Conservation (phyloP, 2,329 filamentous ascomycete species). For the Eurotiales sp. region DNA sequence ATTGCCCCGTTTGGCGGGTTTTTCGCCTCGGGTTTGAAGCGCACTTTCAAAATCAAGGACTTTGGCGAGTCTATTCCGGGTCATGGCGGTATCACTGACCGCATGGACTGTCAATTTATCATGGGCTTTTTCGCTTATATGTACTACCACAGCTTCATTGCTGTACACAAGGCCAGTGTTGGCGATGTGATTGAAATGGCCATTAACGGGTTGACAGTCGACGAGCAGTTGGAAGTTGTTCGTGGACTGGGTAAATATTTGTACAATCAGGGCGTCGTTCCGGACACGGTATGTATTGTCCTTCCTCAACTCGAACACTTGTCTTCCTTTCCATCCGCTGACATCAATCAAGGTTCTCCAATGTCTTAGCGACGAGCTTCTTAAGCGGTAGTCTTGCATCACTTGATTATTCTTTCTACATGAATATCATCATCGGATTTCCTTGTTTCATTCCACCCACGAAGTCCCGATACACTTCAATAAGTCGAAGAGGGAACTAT, state of each 20-base stretch:
- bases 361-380: slow-evolving; percentile 36
- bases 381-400: slow-evolving; percentile 20
- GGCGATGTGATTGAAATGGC: slow-evolving; percentile 86
- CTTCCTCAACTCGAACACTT: neutral
- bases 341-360: slow-evolving; percentile 28
- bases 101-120: slow-evolving; percentile 99
- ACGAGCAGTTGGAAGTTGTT: slow-evolving; percentile 82
- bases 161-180: slow-evolving; percentile 77
- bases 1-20: slow-evolving; percentile 98
- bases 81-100: slow-evolving; percentile 95
- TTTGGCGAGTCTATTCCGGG: slow-evolving; percentile 98
- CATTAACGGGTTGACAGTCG: slow-evolving; percentile 79
- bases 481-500: too few relatives aligned
- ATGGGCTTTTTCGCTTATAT: slow-evolving; percentile 99
- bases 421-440: neutral
- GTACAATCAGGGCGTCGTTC: slow-evolving; percentile 59
- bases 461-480: neutral
- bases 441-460: neutral
- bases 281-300: slow-evolving; percentile 46
- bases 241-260: slow-evolving; percentile 60
- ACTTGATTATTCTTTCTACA: neutral
- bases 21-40: slow-evolving; percentile 95
- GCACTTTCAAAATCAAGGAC: slow-evolving; percentile 99
- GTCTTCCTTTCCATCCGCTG: slow-evolving; percentile 18
- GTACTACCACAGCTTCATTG: slow-evolving; percentile 98